These are phyloP conservation scores for Citrus mangshanensis DNA, from an alignment of 345 rosid genomes.

Conservation along the genomic window DNA sequence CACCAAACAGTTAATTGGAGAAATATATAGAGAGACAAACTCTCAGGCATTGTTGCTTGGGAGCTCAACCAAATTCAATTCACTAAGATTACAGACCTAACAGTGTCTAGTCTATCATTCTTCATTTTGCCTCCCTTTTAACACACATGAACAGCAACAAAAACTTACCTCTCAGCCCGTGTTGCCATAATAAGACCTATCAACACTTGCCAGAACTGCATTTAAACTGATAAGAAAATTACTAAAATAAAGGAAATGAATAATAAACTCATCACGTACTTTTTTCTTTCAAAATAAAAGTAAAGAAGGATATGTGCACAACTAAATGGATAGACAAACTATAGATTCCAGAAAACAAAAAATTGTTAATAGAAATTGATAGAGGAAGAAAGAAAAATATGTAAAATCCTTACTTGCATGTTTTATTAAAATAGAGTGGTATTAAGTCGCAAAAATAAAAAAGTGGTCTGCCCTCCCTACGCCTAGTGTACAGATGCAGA, in stretches of 20 bases:
- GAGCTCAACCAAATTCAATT: not conserved
- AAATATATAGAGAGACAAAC: constrained; percentile 1
- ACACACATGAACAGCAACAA: not conserved
- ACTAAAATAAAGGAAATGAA: not conserved
- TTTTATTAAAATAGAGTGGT: not conserved
- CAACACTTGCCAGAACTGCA: not conserved
- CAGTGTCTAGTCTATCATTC: not conserved
- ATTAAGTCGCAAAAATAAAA: not conserved
- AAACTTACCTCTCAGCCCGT: not conserved
- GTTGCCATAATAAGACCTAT: not conserved
- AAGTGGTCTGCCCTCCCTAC: not conserved
- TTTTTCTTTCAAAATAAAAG: not conserved
- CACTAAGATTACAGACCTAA: not conserved
- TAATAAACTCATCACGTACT: not conserved
- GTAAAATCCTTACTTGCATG: not conserved
- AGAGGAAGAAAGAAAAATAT: not conserved
- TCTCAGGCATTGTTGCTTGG: not conserved
- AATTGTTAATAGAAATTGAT: no score
- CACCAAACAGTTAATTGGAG: not conserved
- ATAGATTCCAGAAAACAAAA: not conserved
- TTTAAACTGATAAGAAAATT: constrained; percentile 2
- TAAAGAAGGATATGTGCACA: not conserved
- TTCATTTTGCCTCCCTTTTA: not conserved
- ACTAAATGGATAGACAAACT: not conserved
- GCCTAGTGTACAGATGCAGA: not conserved